phyloP scores from a whole-genome alignment of 2,329 filamentous ascomycete genomes.

The Tetracladium maxilliforme region DNA sequence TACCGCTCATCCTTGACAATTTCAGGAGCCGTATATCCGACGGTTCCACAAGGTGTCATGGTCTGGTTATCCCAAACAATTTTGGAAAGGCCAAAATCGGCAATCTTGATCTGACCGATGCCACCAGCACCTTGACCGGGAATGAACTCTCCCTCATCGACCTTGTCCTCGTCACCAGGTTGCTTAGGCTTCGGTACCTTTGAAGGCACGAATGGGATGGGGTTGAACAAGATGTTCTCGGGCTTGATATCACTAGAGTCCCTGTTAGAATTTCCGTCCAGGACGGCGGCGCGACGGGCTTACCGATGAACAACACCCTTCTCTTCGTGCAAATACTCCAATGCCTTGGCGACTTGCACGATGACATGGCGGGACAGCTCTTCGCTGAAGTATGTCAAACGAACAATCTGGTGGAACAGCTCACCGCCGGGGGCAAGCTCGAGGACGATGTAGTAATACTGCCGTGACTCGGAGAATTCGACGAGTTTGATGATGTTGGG shows the following conservation, averaged over 20 bases:
- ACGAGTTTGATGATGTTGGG: slow-evolving; percentile 91
- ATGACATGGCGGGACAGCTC: slow-evolving; percentile 91
- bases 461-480: slow-evolving; percentile 82
- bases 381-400: slow-evolving; percentile 96
- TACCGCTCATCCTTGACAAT: slow-evolving; percentile 99
- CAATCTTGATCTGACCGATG: slow-evolving; percentile 92
- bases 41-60: slow-evolving; percentile 98
- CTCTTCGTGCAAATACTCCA: slow-evolving; percentile 89
- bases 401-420: slow-evolving; percentile 95
- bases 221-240: slow-evolving; percentile 90
- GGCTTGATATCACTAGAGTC: slow-evolving; percentile 73
- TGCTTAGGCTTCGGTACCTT: slow-evolving; percentile 67
- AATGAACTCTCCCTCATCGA: slow-evolving; percentile 88
- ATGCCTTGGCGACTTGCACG: slow-evolving; percentile 80
- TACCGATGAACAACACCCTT: slow-evolving; percentile 95
- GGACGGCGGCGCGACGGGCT: slow-evolving; percentile 16
- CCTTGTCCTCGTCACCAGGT: slow-evolving; percentile 92
- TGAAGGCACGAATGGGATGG: slow-evolving; percentile 66
- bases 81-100: slow-evolving; percentile 94
- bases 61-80: slow-evolving; percentile 97
- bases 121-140: slow-evolving; percentile 71
- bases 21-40: slow-evolving; percentile 94
- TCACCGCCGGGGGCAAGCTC: slow-evolving; percentile 92
- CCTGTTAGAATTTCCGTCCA: slow-evolving; percentile 1
- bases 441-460: slow-evolving; percentile 96